Base-by-base conservation (phyloP, 208 protist genomes). In the Trypanosomatidae sp. region DNA sequence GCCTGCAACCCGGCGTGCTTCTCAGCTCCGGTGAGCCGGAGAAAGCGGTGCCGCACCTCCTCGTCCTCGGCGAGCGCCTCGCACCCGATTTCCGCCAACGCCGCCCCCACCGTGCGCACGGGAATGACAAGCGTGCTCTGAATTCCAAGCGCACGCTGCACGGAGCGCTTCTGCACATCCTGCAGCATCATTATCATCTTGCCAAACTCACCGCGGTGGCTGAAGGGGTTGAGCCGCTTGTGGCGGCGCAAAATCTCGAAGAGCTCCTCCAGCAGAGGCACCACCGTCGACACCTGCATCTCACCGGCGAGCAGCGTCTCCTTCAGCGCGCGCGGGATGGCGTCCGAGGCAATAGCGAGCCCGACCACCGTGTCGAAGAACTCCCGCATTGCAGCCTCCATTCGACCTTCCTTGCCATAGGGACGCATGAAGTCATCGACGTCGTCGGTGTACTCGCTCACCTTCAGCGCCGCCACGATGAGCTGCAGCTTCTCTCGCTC, bases 111-210 rank as follows among this genome's bases (percentile, higher is more conserved):
- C 8, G 97, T 98, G 39, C 89, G 76, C 1, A 98, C 77, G 6
- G 94, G 94, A 30, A 78, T 69, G 5, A 98, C 74, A 2, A 98
- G 73, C 30, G 71, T 85, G 65, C 74, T 87, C 41, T 77, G 64
- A 66, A 95, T 82, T 1, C 74, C 66, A 17, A 96, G 71, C 28
- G 66, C 66, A 12, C 83, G 79, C 56, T 79, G 76, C 8, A 98
- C 78, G 41, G 89, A 82, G 0, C 56, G 69, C 39, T 78, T 82
- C 79, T 95, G 84, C 9, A 97, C 79, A 74, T 99, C 98, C 85
- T 98, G 93, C 70, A 99, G 82, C 59, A 99, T 76, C 94, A 98
- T 98, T 59, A 99, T 85, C 43, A 99, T 80, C 80, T 99, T 99
- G 44, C 98, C 98, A 81, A 99, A 99, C 66, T 97, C 90, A 67